Evolutionary conservation across 108 stramenopile species (phyloP), one percentile per base, ranked within the genome.

Genomic region (Discostella pseudostelligera): DNA sequence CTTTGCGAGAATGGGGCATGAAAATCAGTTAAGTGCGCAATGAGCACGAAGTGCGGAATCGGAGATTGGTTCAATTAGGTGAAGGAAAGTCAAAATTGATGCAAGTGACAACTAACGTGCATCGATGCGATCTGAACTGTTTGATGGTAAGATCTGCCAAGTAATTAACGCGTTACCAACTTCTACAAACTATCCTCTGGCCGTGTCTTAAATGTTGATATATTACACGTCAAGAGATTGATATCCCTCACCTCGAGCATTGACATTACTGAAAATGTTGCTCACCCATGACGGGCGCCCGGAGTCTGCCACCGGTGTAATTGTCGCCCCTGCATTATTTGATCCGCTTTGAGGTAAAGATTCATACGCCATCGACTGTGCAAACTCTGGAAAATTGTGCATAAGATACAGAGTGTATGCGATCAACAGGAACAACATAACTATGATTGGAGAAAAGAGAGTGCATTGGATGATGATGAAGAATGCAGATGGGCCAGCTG

Each of bases 1-100:
- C 85, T 25, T 59, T 94, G 48, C 61, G 75, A 54, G 90, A 94
- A 44, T 94, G 93, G 93, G 93, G 83, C 39, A 60, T 79, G 58
- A 80, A 69, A 65, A 78, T 65, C 49, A 84, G 74, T 47, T 76
- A 62, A n/a, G 47, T 5, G 32, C 4, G 32, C 32, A 32, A 4
- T 32, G 32, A 32, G n/a, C n/a, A n/a, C n/a, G n/a, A 62, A n/a
- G 47, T 5, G 32, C 4, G 32, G 4, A 32, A 4, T 32, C 4
- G 5, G 32, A 32, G 32, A 32, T 32, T 3, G 5, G 32, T 4
- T 32, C 4, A 32, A 32, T n/a, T 4, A 32, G 32, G 32, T 4
- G 5, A 32, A 32, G 32, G 32, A 32, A 5, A 5, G 32, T 32
- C 32, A 32, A 32, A 32, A 32, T n/a, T n/a, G n/a, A n/a, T n/a